phyloP scores from a whole-genome alignment of 164 flowering plant species.

The Brasenia schreberi region DNA sequence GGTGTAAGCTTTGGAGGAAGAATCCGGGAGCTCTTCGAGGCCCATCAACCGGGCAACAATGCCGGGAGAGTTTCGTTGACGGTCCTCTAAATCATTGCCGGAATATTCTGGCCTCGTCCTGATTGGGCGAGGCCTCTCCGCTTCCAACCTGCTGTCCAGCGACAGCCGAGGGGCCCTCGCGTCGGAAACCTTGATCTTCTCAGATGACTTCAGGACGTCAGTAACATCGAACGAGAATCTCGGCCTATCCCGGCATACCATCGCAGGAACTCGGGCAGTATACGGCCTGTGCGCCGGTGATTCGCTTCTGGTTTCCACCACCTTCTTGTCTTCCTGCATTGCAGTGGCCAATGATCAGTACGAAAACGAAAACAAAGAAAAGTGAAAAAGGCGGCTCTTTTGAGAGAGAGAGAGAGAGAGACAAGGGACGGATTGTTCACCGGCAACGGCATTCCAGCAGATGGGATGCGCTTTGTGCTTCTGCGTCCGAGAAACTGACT shows the following conservation, averaged over 20 bases:
- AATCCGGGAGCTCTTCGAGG: constrained; percentile 38
- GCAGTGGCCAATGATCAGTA: neutral
- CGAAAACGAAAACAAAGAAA: neutral
- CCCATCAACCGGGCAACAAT: constrained; percentile 88
- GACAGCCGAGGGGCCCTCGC: constrained; percentile 85
- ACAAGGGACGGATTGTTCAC: no score
- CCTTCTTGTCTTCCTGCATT: neutral
- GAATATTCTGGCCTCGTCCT: constrained; percentile 18
- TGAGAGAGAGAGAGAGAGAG: neutral
- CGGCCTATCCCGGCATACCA: neutral
- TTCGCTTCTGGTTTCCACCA: neutral
- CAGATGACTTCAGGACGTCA: neutral
- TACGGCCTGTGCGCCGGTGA: neutral
- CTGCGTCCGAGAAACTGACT: constrained; percentile 56
- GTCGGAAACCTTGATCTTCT: neutral
- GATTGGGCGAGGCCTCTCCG: constrained; percentile 32
- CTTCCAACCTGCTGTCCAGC: constrained; percentile 77
- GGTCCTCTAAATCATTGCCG: constrained; percentile 10
- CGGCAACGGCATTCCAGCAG: no score
- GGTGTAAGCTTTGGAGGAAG: neutral
- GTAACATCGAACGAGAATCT: neutral
- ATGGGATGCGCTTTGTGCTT: constrained; percentile 22
- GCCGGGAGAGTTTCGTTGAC: constrained; percentile 47
- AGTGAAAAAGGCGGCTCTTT: neutral
- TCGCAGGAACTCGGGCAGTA: neutral